Evolutionary conservation across 2,329 filamentous ascomycete genomes (phyloP), one percentile per base, ranked within the genome.

Genomic region (Cercospora citrullina): DNA sequence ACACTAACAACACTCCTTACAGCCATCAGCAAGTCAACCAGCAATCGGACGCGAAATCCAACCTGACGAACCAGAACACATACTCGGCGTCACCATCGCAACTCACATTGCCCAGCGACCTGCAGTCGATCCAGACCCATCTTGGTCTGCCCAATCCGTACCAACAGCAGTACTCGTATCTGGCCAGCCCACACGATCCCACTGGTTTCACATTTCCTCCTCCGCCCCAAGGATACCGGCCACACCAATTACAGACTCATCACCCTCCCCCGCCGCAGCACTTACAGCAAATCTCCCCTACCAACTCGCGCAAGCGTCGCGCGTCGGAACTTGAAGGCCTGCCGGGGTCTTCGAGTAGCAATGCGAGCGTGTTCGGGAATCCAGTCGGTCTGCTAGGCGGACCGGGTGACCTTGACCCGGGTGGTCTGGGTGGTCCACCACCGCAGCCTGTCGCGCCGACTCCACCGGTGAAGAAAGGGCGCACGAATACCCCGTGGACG

Each of bases 401-500:
- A 62, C 55, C 67, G 53, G 59, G 55, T 51, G 58, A 71, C 58
- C 60, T 72, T 61, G 65, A 72, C 45, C 60, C 66, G 6, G 58
- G 69, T 10, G 66, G 68, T 16, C 61, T 70, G 16, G 68, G 69
- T n/a, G 72, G 60, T 75, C 80, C 68, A 69, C 60, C 33, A 30
- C 60, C 67, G 74, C 78, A 75, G 69, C 80, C 79, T 71, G 79
- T 73, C 10, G 65, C 76, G 33, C 68, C 73, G 0, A 77, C 66
- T 77, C 85, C 84, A 30, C 87, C 88, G 1, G 88, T 89, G 6
- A 99, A 98, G 84, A 97, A 97, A 84, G 95, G 93, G 75, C 87
- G 95, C 69, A 98, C 95, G n/a, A 99, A 99, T 78, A 99, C 95
- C 2, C 95, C 95, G 0, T 99, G 95, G 95, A 97, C 94, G 1